These are phyloP conservation scores for Exophiala bonariae DNA, from an alignment of 2,329 filamentous ascomycete genomes.

Conservation along the genomic window DNA sequence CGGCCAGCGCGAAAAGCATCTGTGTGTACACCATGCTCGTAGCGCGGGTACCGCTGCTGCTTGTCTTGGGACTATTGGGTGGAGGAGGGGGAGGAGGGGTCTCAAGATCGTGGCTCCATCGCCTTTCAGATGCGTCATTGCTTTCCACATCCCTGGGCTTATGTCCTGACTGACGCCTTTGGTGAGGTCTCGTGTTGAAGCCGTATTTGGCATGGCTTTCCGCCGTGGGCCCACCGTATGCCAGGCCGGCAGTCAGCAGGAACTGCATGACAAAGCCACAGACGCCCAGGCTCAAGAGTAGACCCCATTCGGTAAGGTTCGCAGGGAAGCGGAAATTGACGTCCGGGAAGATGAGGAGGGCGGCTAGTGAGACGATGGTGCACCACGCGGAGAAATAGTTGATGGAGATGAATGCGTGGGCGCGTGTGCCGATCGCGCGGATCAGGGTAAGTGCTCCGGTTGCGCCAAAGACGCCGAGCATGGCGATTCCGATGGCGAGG, in stretches of 20 bases:
- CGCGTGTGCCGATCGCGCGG: slow-evolving; percentile 74
- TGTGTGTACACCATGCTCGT: slow-evolving; percentile 70
- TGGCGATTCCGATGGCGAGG: slow-evolving; percentile 67
- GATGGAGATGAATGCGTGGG: slow-evolving; percentile 79
- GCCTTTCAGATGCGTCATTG: not conserved
- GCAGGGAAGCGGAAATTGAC: slow-evolving; percentile 59
- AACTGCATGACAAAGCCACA: slow-evolving; percentile 86
- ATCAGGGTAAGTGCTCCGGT: slow-evolving; percentile 75
- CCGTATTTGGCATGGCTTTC: not conserved
- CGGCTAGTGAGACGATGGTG: slow-evolving; percentile 64
- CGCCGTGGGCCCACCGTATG: slow-evolving; percentile 63
- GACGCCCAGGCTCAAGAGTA: slow-evolving; percentile 67
- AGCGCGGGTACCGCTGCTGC: slow-evolving; percentile 45
- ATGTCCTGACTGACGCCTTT: not conserved
- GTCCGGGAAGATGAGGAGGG: slow-evolving; percentile 57
- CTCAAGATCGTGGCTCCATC: slow-evolving; percentile 40
- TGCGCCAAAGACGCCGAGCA: slow-evolving; percentile 75
- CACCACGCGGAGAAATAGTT: slow-evolving; percentile 79
- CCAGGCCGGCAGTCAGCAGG: slow-evolving; percentile 74
- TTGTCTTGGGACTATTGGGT: slow-evolving; percentile 28
- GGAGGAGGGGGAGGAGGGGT: not conserved
- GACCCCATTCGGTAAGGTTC: slow-evolving; percentile 60
- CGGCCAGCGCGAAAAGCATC: slow-evolving; percentile 67
- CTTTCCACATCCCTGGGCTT: slow-evolving; percentile 16
- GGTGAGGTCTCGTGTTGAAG: not conserved